Base-by-base conservation (phyloP, 1,284 basidiomycete genomes). In the Sutorius eximius region DNA sequence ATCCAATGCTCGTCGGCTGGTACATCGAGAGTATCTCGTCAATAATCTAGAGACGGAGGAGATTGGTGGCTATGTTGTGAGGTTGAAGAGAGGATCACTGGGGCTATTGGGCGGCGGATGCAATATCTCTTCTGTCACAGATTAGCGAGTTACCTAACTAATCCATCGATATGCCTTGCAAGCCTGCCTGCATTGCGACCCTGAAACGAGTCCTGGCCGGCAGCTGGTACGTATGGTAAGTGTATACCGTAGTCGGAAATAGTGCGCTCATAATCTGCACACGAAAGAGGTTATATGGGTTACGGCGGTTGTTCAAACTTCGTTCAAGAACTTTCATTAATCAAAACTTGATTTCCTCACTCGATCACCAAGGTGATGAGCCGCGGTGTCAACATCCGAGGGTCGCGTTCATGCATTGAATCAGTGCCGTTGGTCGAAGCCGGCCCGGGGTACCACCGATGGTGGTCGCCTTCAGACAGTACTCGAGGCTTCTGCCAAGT, bases 1-100 rank as follows among this genome's bases (percentile, higher is more conserved):
- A 59, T 75, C 79, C 60, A 84, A 82, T 49, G 81, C 79, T 3
- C 72, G 80, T 30, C 73, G 75, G 29, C 69, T 83, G 37, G 71
- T 82, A 7, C 82, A 79, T 67, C 71, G 69, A 56, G 85, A 78
- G 71, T 82, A 75, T 65, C 71, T 68, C 47, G 74, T 77, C 53
- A 78, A 82, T 55, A 84, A 83, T 59, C 63, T 85, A 47, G 81
- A 85, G 62, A 61, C 70, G 7, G 83, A 85, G 56, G 70, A 72
- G 27, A 67, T 85, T 33, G 71, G 69, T 6, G 80, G 82, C 6
- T 78, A 74, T 57, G 78, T 76, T 18, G 76, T 82, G 32, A 72
- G 73, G 51, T 59, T 85, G 54, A 72, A 76, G 59, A 72, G 60
- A 50, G 81, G 82, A 16, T 71, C 65, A 15, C 63, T 85, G 24